These are phyloP conservation scores for Aspergillus aculeatus DNA, from an alignment of 2,329 filamentous ascomycete species.

Conservation along the genomic window DNA sequence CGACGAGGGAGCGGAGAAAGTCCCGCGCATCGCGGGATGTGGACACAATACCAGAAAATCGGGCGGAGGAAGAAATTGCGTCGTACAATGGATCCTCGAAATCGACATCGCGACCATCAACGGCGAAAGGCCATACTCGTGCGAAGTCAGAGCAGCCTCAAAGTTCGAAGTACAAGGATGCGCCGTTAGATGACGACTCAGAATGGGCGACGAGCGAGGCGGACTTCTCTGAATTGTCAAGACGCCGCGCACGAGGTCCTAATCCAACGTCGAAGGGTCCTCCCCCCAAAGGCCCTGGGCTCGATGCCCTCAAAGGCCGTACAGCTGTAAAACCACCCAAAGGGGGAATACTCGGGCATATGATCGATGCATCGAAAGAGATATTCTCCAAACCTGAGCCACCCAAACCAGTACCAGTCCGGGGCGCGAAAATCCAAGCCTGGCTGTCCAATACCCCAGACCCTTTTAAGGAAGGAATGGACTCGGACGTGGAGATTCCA, in stretches of 20 bases:
- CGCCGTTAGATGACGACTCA: slow-evolving; percentile 29
- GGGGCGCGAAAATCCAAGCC: slow-evolving; percentile 58
- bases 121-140: slow-evolving; percentile 24
- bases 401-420: slow-evolving; percentile 40
- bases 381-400: slow-evolving; percentile 45
- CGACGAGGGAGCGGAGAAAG: slow-evolving; percentile 26
- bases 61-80: slow-evolving; percentile 18
- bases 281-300: background rate
- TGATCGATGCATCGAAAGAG: slow-evolving; percentile 46
- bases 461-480: slow-evolving; percentile 50
- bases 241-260: slow-evolving; percentile 34
- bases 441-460: slow-evolving; percentile 61
- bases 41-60: slow-evolving; percentile 22
- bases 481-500: slow-evolving; percentile 38
- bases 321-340: slow-evolving; percentile 35
- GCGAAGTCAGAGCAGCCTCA: slow-evolving; percentile 25
- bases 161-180: slow-evolving; percentile 26
- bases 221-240: slow-evolving; percentile 41
- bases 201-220: slow-evolving; percentile 41
- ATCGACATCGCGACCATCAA: slow-evolving; percentile 23
- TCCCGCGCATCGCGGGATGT: slow-evolving; percentile 22
- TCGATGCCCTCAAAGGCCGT: slow-evolving; percentile 20
- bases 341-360: slow-evolving; percentile 44
- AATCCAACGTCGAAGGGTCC: slow-evolving; percentile 17
- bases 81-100: slow-evolving; percentile 19